A percentile compares a stretch with the other conserved stretches of the same genome.
These are phyloP conservation scores for Luffa aegyptiaca DNA, from an alignment of 306 rosid species.

Conservation along the genomic window DNA sequence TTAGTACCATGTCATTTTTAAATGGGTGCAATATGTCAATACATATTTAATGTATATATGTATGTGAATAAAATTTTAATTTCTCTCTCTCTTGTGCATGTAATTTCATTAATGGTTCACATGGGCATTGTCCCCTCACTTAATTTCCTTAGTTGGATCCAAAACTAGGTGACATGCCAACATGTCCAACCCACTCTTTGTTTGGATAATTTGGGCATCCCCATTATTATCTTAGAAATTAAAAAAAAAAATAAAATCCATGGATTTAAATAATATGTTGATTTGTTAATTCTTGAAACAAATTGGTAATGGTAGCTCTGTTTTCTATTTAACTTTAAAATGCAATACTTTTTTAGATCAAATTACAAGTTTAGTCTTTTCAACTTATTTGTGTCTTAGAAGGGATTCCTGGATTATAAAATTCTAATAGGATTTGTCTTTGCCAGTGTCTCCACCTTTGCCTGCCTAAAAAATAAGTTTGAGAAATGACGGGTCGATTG, in stretches of 20 bases:
- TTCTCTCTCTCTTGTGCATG: background rate
- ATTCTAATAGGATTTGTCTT: too few species aligned
- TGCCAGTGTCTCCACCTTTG: too few species aligned
- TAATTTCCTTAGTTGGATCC: background rate
- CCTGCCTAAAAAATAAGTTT: background rate
- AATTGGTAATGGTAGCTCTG: background rate
- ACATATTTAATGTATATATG: background rate
- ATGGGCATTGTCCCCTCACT: background rate
- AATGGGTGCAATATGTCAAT: background rate
- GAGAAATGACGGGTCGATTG: background rate
- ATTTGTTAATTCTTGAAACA: background rate
- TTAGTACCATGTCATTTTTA: background rate
- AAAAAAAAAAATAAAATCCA: background rate
- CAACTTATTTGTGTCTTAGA: too few species aligned
- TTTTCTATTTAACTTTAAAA: background rate
- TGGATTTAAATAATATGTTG: background rate
- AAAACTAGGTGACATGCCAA: slow-evolving; percentile 9
- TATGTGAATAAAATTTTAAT: background rate
- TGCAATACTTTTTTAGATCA: background rate
- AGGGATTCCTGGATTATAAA: too few species aligned
- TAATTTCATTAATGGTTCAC: background rate
- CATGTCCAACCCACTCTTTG: slow-evolving; percentile 9
- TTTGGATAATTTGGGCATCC: background rate
- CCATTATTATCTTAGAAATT: background rate
- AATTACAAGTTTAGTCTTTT: too few species aligned